Percentiles rank a stretch among this genome's conserved stretches.
Conservation (phyloP, 169 alveolate genomes). For the Plasmodium adleri region DNA sequence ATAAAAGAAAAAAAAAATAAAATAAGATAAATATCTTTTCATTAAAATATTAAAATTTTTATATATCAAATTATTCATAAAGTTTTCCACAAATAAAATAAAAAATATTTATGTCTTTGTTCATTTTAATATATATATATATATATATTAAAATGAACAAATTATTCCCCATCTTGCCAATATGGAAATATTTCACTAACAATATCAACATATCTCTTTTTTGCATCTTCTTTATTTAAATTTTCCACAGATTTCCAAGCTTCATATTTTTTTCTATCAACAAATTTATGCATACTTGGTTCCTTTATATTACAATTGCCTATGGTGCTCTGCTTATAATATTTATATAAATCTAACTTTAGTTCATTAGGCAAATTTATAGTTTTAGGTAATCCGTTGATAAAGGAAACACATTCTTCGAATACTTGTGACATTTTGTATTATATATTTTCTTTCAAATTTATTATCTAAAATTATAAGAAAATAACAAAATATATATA, state of each 20-base stretch:
- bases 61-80: too few relatives aligned
- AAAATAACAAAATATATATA: too few relatives aligned
- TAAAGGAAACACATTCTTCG: slow-evolving; percentile 27
- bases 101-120: too few relatives aligned
- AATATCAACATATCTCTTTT: slow-evolving; percentile 87
- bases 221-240: slow-evolving; percentile 89
- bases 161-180: slow-evolving; percentile 71
- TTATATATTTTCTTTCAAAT: too few relatives aligned
- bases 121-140: too few relatives aligned
- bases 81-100: too few relatives aligned
- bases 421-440: slow-evolving; percentile 2
- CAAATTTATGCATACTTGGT: slow-evolving; percentile 92
- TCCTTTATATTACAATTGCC: slow-evolving; percentile 92
- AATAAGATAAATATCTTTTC: too few relatives aligned
- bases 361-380: slow-evolving; percentile 73
- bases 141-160: background rate
- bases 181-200: slow-evolving; percentile 76
- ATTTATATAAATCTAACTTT: slow-evolving; percentile 87
- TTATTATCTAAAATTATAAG: too few relatives aligned
- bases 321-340: slow-evolving; percentile 93
- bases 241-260: slow-evolving; percentile 93
- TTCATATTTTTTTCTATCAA: slow-evolving; percentile 93
- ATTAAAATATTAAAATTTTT: too few relatives aligned
- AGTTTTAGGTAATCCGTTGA: slow-evolving; percentile 32
- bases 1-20: too few relatives aligned